Evolutionary conservation across 225 moss, liverwort and hornwort genomes (phyloP).

Genomic region (Climacium dendroides): DNA sequence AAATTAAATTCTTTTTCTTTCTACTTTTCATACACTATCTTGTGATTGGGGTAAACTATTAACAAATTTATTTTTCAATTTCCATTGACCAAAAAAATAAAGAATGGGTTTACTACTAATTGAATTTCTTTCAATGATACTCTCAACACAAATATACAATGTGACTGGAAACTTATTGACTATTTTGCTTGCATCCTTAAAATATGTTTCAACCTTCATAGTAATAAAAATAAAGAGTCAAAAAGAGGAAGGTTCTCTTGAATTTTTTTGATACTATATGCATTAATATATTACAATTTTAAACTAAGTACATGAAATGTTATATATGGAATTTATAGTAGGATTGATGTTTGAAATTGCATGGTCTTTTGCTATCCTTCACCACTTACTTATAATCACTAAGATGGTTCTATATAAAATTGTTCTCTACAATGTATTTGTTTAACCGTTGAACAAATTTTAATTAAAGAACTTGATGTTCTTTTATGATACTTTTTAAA

Average conservation of each 20-base stretch:
- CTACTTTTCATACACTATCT: neutral
- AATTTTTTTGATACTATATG: neutral
- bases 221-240: neutral
- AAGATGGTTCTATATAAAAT: no score
- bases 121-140: neutral
- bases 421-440: no score
- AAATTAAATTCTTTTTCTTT: neutral
- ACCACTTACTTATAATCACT: no score
- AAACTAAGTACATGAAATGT: no score
- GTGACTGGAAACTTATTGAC: neutral
- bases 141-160: neutral
- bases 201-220: neutral
- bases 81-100: no score
- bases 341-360: no score
- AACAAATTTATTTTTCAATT: neutral
- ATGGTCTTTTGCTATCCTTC: no score
- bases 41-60: neutral
- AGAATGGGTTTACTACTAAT: neutral
- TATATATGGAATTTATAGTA: no score
- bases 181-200: neutral
- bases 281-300: no score
- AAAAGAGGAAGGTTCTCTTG: neutral
- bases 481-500: no score
- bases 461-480: no score
- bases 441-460: no score